These are phyloP conservation scores for Endocladia muricata DNA, from an alignment of 31 red algal species.

Conservation along the genomic window DNA sequence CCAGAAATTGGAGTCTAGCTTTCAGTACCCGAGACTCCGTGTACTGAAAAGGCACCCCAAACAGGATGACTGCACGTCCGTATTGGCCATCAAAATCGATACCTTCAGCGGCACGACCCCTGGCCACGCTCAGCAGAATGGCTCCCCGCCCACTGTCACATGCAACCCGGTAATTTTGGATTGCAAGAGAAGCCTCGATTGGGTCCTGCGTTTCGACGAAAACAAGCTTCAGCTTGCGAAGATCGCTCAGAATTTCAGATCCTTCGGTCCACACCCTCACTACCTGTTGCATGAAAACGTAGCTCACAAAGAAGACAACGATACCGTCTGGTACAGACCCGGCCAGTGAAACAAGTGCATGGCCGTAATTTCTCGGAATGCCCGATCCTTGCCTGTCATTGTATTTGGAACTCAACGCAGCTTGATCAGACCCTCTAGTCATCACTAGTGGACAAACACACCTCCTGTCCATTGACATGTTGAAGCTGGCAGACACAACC, in stretches of 20 bases:
- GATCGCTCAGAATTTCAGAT: constrained; percentile 64
- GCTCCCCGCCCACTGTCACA: constrained; percentile 90
- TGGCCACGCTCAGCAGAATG: constrained; percentile 85
- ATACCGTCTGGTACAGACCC: constrained; percentile 85
- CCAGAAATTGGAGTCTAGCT: constrained; percentile 80
- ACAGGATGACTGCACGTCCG: constrained; percentile 79
- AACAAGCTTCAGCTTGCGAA: constrained; percentile 79
- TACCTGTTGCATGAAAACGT: constrained; percentile 95
- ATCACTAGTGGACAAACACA: constrained; percentile 88
- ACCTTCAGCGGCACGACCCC: constrained; percentile 92
- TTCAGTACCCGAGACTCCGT: constrained; percentile 88
- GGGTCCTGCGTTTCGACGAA: constrained; percentile 96
- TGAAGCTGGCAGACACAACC: constrained; percentile 69
- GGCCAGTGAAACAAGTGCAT: constrained; percentile 70
- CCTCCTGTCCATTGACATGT: constrained; percentile 81
- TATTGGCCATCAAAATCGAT: constrained; percentile 96
- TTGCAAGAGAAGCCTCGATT: constrained; percentile 77
- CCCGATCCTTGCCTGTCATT: constrained; percentile 60
- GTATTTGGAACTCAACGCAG: constrained; percentile 81
- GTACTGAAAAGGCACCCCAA: constrained; percentile 99
- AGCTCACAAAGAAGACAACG: constrained; percentile 88
- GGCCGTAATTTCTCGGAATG: constrained; percentile 86
- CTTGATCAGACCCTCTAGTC: constrained; percentile 85
- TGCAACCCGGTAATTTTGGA: constrained; percentile 81
- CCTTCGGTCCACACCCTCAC: constrained; percentile 84